phyloP scores from a whole-genome alignment of 2,329 filamentous ascomycete species.

The Botrytis pseudocinerea region DNA sequence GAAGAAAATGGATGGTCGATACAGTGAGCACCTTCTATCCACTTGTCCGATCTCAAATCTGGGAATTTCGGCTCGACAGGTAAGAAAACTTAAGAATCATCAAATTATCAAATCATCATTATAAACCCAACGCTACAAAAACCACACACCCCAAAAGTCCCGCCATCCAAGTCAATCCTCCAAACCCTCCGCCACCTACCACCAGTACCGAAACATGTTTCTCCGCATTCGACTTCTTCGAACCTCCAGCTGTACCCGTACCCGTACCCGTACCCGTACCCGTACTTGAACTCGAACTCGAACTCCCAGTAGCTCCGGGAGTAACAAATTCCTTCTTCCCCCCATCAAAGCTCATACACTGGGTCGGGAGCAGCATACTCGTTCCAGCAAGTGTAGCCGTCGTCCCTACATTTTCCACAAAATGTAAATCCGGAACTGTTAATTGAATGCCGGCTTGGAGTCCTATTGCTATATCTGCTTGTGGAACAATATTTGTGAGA shows the following conservation, averaged over 20 bases:
- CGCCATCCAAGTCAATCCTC: background rate
- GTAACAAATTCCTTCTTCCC: background rate
- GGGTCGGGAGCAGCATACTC: background rate
- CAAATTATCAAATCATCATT: background rate
- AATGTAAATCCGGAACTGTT: background rate
- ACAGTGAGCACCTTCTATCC: too few species aligned
- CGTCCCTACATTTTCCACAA: background rate
- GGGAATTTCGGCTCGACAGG: too few species aligned
- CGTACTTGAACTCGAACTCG: background rate
- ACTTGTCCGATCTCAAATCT: too few species aligned
- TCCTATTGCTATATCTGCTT: conserved; percentile 3
- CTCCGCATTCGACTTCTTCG: background rate
- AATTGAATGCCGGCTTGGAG: background rate
- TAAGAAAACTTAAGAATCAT: too few species aligned
- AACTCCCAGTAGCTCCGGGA: background rate
- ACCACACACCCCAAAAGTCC: background rate
- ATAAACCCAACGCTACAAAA: conserved; percentile 7
- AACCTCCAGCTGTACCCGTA: background rate
- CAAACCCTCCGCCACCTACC: background rate
- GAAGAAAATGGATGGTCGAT: too few species aligned
- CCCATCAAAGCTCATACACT: conserved; percentile 18
- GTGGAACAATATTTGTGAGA: conserved; percentile 18
- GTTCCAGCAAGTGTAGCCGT: conserved; percentile 6
- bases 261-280: background rate
- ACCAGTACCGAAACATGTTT: background rate